Conservation (phyloP, 2,329 filamentous ascomycete genomes). For the Neonectria faginata region DNA sequence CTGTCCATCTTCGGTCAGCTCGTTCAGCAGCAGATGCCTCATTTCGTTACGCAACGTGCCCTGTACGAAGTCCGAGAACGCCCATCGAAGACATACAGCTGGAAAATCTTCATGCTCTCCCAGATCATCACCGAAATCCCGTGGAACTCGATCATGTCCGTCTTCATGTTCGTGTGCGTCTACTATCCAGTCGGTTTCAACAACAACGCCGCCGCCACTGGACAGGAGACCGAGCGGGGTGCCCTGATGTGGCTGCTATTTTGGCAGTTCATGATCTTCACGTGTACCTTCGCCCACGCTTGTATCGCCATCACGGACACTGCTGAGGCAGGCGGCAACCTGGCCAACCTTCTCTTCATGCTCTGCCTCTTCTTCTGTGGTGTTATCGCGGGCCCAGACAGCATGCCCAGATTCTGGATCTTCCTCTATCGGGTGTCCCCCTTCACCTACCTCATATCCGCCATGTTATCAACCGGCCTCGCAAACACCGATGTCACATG, state of each 20-base stretch:
- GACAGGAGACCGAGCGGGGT: conserved; percentile 60
- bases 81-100: conserved; percentile 85
- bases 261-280: conserved; percentile 74
- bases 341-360: conserved; percentile 75
- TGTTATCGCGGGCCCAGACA: conserved; percentile 69
- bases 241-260: conserved; percentile 76
- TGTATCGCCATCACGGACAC: conserved; percentile 72
- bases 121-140: conserved; percentile 87
- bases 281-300: conserved; percentile 75
- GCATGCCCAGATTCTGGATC: conserved; percentile 77
- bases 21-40: conserved; percentile 83
- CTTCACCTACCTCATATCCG: conserved; percentile 51
- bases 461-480: conserved; percentile 45
- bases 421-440: conserved; percentile 79
- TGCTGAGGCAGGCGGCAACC: conserved; percentile 75
- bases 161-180: conserved; percentile 81
- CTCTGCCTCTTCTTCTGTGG: conserved; percentile 74
- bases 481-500: conserved; percentile 57
- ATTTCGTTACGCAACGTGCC: conserved; percentile 83
- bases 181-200: conserved; percentile 88
- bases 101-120: conserved; percentile 86
- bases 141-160: conserved; percentile 81
- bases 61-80: conserved; percentile 89
- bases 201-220: conserved; percentile 65
- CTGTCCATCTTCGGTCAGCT: conserved; percentile 84